These are phyloP conservation scores for Allantophomopsis lycopodina DNA, from an alignment of 2,329 filamentous ascomycete species.

Conservation along the genomic window DNA sequence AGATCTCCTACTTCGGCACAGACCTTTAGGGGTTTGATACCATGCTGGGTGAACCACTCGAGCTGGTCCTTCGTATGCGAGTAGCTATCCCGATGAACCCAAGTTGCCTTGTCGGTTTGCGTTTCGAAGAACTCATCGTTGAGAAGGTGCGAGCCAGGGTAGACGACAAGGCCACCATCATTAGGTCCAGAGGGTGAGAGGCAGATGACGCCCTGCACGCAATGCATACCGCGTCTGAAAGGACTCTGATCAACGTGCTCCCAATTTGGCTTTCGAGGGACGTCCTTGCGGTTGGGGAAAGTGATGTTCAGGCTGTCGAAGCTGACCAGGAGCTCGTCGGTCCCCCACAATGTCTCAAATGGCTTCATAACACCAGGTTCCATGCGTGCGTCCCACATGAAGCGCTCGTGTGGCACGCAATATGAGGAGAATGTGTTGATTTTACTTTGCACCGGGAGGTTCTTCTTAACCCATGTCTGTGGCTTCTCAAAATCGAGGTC, in stretches of 20 bases:
- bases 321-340: conserved; percentile 20
- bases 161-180: conserved; percentile 23
- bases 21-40: conserved; percentile 18
- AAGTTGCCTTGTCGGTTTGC: conserved; percentile 12
- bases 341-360: conserved; percentile 21
- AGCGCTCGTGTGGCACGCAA: conserved; percentile 22
- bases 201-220: conserved; percentile 18
- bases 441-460: conserved; percentile 21
- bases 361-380: conserved; percentile 23
- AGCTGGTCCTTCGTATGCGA: conserved; percentile 16
- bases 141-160: conserved; percentile 16
- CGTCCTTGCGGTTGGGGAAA: conserved; percentile 18
- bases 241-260: conserved; percentile 21
- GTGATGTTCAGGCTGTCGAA: conserved; percentile 26
- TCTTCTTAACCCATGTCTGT: conserved; percentile 20
- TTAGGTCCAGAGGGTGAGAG: conserved; percentile 20
- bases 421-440: conserved; percentile 19
- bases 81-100: conserved; percentile 17
- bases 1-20: conserved; percentile 22
- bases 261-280: conserved; percentile 18
- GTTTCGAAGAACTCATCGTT: conserved; percentile 19
- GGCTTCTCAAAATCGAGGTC: conserved; percentile 13
- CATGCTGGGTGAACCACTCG: conserved; percentile 19
- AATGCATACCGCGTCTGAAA: conserved; percentile 12
- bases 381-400: conserved; percentile 23